Evolutionary conservation across 2,329 filamentous ascomycete genomes (phyloP).

Genomic region (Sclerotinia trifoliorum): DNA sequence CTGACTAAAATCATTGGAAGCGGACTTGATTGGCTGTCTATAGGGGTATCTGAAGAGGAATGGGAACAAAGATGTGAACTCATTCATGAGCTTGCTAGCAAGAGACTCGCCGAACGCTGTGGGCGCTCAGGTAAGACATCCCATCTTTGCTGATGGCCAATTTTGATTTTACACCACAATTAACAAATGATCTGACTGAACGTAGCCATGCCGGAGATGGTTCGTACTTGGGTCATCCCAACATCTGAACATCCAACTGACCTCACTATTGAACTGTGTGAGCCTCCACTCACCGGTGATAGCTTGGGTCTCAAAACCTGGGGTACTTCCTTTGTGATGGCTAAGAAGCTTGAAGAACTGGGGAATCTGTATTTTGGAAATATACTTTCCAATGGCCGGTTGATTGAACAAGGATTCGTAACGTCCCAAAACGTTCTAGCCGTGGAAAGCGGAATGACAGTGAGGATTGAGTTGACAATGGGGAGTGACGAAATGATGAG

Average conservation of each 20-base stretch:
- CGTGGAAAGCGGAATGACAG: neutral
- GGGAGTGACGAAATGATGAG: neutral
- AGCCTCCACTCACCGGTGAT: conserved; percentile 85
- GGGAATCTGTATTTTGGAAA: conserved; percentile 34
- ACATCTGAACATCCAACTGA: conserved; percentile 39
- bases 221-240: conserved; percentile 59
- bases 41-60: conserved; percentile 33
- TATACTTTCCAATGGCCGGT: conserved; percentile 41
- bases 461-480: conserved; percentile 8
- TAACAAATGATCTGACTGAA: neutral
- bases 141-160: conserved; percentile 3
- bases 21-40: conserved; percentile 62
- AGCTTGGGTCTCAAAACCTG: conserved; percentile 92
- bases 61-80: conserved; percentile 56
- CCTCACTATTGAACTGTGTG: conserved; percentile 70
- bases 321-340: conserved; percentile 85
- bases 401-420: neutral
- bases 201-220: conserved; percentile 61
- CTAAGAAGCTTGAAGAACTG: conserved; percentile 61
- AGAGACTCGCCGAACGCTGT: conserved; percentile 79
- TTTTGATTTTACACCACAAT: neutral
- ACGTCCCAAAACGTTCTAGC: neutral
- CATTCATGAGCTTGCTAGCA: conserved; percentile 77
- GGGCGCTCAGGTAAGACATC: conserved; percentile 62
- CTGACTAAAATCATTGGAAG: conserved; percentile 68